These are phyloP conservation scores for Wickerhamomyces sp. DNA, from an alignment of 1,139 yeast species.

Conservation along the genomic window DNA sequence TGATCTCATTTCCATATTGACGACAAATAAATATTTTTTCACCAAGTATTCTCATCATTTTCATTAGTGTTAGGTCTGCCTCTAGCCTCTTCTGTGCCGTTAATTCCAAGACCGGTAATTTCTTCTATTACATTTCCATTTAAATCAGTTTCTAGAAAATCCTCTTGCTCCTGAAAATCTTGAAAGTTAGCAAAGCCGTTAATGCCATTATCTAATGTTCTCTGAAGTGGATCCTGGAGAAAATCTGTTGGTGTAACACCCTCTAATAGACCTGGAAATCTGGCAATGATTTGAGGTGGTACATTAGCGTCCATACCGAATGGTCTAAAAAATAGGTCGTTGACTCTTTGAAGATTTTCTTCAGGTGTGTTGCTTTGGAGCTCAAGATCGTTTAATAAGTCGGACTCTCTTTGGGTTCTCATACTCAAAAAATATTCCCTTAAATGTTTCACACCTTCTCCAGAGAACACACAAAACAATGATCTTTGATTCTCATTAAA, in stretches of 20 bases:
- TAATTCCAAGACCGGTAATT: too few species aligned
- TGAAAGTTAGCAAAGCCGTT: too few species aligned
- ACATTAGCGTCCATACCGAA: neutral
- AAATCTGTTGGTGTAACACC: neutral
- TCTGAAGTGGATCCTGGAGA: neutral
- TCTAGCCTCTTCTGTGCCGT: too few species aligned
- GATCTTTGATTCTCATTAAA: slow-evolving; percentile 84
- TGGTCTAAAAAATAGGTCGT: slow-evolving; percentile 6
- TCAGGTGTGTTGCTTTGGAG: neutral
- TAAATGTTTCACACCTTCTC: slow-evolving; percentile 75
- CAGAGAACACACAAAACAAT: slow-evolving; percentile 90
- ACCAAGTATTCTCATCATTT: neutral
- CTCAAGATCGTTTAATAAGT: neutral
- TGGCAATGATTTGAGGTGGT: neutral
- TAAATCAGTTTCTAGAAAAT: too few species aligned
- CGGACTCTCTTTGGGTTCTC: slow-evolving; percentile 5
- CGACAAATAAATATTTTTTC: neutral
- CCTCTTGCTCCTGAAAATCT: too few species aligned
- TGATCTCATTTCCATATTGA: too few species aligned
- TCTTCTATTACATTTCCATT: too few species aligned
- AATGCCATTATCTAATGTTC: too few species aligned
- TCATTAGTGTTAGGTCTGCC: too few species aligned
- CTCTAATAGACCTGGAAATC: neutral
- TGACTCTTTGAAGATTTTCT: slow-evolving; percentile 6
- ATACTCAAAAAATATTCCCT: slow-evolving; percentile 54